Evolutionary conservation across 495 filamentous ascomycete genomes (phyloP).

Genomic region (Baudoinia panamericana): DNA sequence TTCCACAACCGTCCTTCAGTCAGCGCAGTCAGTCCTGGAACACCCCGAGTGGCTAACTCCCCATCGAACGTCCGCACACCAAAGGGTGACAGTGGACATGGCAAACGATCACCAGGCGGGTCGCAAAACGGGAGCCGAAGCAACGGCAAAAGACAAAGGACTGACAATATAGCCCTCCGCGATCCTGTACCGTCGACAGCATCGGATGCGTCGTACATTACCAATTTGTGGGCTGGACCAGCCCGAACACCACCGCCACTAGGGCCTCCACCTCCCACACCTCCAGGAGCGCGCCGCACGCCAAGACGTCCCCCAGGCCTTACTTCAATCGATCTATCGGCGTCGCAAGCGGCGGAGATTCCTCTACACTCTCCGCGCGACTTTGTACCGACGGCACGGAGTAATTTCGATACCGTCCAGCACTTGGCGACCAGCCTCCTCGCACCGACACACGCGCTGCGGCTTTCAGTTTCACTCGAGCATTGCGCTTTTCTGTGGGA

Average conservation of each 20-base stretch:
- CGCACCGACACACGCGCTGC: slow-evolving; percentile 78
- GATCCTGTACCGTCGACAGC: slow-evolving; percentile 31
- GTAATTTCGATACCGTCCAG: slow-evolving; percentile 67
- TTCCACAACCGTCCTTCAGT: slow-evolving; percentile 71
- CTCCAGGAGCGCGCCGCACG: slow-evolving; percentile 26
- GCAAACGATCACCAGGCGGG: slow-evolving; percentile 5
- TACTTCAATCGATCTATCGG: slow-evolving; percentile 17
- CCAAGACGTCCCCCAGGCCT: slow-evolving; percentile 24
- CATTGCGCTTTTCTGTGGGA: slow-evolving; percentile 93
- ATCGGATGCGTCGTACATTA: slow-evolving; percentile 33
- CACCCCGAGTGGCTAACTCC: slow-evolving; percentile 9
- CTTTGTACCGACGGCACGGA: slow-evolving; percentile 68
- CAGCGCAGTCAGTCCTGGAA: slow-evolving; percentile 33
- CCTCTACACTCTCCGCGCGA: slow-evolving; percentile 71
- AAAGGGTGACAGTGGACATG: slow-evolving; percentile 8
- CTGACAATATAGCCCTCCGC: slow-evolving; percentile 25
- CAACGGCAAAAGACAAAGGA: slow-evolving; percentile 18
- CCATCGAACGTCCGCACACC: slow-evolving; percentile 9
- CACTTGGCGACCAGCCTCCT: slow-evolving; percentile 60
- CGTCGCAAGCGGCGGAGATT: slow-evolving; percentile 26
- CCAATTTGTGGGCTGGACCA: slow-evolving; percentile 30
- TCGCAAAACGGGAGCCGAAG: slow-evolving; percentile 9
- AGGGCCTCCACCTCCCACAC: slow-evolving; percentile 31
- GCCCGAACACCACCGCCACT: slow-evolving; percentile 16
- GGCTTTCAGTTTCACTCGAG: slow-evolving; percentile 82